Base-by-base conservation (phyloP, 495 filamentous ascomycete species). In the Chaetomium cochliodes region DNA sequence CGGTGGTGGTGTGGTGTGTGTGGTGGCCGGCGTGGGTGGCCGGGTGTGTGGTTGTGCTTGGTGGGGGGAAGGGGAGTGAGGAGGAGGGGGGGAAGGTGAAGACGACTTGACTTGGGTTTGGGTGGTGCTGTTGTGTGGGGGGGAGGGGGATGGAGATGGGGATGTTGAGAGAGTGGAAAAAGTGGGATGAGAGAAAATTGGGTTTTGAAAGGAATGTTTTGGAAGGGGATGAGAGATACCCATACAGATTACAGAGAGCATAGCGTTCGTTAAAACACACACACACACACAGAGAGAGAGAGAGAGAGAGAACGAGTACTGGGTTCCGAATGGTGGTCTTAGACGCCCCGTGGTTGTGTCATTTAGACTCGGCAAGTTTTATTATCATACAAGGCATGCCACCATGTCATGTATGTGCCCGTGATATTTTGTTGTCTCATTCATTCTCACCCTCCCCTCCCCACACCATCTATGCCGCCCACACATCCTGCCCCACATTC, bases 11-110 rank as follows among this genome's bases (percentile, higher is more conserved):
- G 20, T 98, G 96, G 92, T 91, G 91, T 74, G 91, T 98, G 33
- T 98, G 94, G 94, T 98, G 93, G 93, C 96, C 94, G 9, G 92
- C 91, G 25, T 98, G 94, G 96, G 69, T 97, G 58, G 83, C 85
- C 16, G 92, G 78, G 7, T 68, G 73, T 22, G 67, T 82, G 13
- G 63, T 76, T 7, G 74, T 83, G 33, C 69, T 81, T 61, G 82
- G 72, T 60, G 82, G 72, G 44, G 65, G 57, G 41, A 15, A 15
- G 41, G 5, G 81, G n/a, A n/a, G n/a, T n/a, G n/a, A n/a, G 70
- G 47, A 64, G 61, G 53, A 72, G 74, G 11, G n/a, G 9, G 33
- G 46, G 22, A 12, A 77, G 65, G 64, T 63, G 9, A 79, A 80
- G 63, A 74, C 47, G 44, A 26, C 47, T 4, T 55, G 50, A 55